Conservation (phyloP, 257 asterid genomes). For the Echites panduratus region DNA sequence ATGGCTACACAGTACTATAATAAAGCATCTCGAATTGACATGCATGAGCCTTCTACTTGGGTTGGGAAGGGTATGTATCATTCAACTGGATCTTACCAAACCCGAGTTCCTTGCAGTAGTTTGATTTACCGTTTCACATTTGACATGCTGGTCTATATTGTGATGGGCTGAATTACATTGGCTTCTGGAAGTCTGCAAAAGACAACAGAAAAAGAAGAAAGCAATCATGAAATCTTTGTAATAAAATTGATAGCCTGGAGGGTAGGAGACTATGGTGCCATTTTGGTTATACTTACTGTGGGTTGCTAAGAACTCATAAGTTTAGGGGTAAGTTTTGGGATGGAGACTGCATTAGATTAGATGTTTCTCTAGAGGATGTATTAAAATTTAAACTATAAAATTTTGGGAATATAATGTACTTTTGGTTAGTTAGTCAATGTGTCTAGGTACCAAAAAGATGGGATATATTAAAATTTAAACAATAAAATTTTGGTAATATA, state of each 20-base stretch:
- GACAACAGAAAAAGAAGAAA: neutral
- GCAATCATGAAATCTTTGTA: too few relatives aligned
- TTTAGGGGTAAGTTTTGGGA: neutral
- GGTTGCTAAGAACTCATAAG: neutral
- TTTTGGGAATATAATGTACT: neutral
- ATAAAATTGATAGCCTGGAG: neutral
- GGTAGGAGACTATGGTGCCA: too few relatives aligned
- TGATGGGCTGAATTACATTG: neutral
- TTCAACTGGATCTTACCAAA: neutral
- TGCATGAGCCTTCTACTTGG: slow-evolving; percentile 99
- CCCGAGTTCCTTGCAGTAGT: neutral
- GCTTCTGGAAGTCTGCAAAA: neutral
- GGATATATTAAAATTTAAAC: too few relatives aligned
- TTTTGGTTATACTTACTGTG: neutral
- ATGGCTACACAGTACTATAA: slow-evolving; percentile 95
- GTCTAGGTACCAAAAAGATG: too few relatives aligned
- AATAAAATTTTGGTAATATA: too few relatives aligned
- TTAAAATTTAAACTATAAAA: neutral
- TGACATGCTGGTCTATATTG: neutral
- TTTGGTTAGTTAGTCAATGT: too few relatives aligned
- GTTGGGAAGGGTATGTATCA: slow-evolving; percentile 77
- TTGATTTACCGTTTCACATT: neutral
- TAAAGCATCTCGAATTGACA: slow-evolving; percentile 96
- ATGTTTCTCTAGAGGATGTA: neutral
- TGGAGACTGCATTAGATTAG: neutral